Evolutionary conservation across 192 early-diverging fungal genomes (phyloP), one percentile per base, ranked within the genome.

Genomic region (Coemansia sp.): DNA sequence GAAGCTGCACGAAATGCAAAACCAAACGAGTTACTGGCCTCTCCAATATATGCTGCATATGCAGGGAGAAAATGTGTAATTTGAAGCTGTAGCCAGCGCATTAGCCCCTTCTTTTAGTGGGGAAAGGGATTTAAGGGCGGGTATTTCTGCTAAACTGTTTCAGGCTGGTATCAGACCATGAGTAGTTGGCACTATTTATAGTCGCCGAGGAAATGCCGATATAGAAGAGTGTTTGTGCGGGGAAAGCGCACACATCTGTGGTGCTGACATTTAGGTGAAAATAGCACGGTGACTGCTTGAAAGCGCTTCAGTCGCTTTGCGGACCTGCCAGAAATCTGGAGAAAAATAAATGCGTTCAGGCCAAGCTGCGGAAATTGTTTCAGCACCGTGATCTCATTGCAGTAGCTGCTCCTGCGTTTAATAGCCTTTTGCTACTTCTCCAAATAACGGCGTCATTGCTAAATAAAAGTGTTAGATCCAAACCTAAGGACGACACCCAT

Each of bases 401-500:
- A 62, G 45, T 53, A 53, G 23, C 51, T 12, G 9, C 41, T 16
- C 3, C 4, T 45, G 41, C 41, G 14, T 45, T 45, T n/a, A 45
- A 45, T 35, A 45, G 41, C 41, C 16, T n/a, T n/a, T 6, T n/a
- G 2, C 11, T 16, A 45, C 41, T 45, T 45, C 41, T n/a, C 0
- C 14, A n/a, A 12, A n/a, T 45, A 45, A 45, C 31, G 31, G 31
- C 31, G 6, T 35, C 31, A 35, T 8, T 35, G 5, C 31, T 35
- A 35, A 49, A 26, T 27, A 21, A 27, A 26, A 19, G 54, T 81
- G 73, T 75, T 66, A 81, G 78, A 21, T 71, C 78, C 78, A 72
- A 69, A 71, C 74, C 78, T 81, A 81, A 81, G 78, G 78, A 64
- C 73, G 78, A 49, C 78, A 53, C 48, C 31, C 73, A 66, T 65